Evolutionary conservation across 495 filamentous ascomycete species (phyloP), one percentile per base, ranked within the genome.

Genomic region (Saxophila tyrrhenica): DNA sequence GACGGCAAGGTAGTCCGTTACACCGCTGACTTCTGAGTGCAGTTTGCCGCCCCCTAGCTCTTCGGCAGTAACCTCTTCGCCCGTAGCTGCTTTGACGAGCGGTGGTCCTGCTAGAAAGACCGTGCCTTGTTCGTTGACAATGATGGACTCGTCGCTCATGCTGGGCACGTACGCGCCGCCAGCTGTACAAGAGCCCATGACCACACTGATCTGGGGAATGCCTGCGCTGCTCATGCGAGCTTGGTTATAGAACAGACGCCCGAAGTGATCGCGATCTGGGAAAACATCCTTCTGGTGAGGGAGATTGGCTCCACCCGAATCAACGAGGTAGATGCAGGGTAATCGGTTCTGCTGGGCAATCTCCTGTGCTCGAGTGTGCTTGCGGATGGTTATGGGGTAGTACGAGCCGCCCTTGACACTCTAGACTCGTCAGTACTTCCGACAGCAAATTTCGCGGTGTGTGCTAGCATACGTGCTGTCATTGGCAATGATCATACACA

Each of bases 221-320:
- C 87, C 86, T 20, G 80, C 67, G 8, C 86, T 77, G 52, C 77
- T 82, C 86, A 91, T 96, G 59, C 88, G 76, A n/a, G 92, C 94
- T 69, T 98, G 92, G 72, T 98, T 97, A 73, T 85, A 98, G 76
- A 98, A 98, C 60, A 97, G 95, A 52, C 94, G 85, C 25, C 92
- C 92, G 63, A 98, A 97, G 66, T 97, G 91, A 15, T 96, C 88
- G 35, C 81, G 76, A 64, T 98, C 92, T 1, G 92, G 92, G 72
- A 98, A 98, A 54, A 97, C 92, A 66, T 95, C 89, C 2, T 91
- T 85, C 69, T 98, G 92, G 61, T 97, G 85, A 3, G 92, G 94
- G 2, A 98, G 79, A 66, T 98, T 98, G 22, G 89, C 92, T 61
- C 92, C 92, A 45, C 92, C 92, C 0, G 89, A 95, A 64, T 98